Conservation (phyloP, 805 yeast species). For the Kluyveromyces starmeri region DNA sequence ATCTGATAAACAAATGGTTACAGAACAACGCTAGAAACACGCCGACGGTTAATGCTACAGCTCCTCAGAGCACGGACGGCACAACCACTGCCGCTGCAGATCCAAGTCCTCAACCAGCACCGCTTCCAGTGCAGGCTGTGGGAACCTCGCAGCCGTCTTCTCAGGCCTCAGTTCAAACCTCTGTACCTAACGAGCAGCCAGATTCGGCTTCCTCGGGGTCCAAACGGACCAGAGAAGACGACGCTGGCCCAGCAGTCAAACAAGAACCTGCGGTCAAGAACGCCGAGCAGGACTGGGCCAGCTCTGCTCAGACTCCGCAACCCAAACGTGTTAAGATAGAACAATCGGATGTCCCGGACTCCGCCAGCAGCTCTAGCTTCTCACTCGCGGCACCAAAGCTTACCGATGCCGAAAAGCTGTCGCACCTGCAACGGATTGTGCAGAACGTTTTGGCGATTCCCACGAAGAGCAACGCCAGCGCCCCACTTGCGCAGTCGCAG, state of each 20-base stretch:
- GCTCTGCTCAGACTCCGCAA: neutral
- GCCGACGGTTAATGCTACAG: too few species aligned
- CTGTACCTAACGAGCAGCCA: too few species aligned
- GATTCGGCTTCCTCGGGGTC: too few species aligned
- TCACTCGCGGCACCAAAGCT: constrained; percentile 40
- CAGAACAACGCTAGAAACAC: constrained; percentile 6
- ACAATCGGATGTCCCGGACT: constrained; percentile 3
- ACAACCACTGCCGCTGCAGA: too few species aligned
- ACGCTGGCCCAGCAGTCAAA: constrained; percentile 4
- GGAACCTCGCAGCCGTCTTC: too few species aligned
- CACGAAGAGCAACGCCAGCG: neutral
- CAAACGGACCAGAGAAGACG: constrained; percentile 4
- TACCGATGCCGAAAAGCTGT: constrained; percentile 45
- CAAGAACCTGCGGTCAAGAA: neutral
- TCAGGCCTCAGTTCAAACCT: too few species aligned
- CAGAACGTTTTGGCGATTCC: constrained; percentile 17
- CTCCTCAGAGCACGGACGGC: too few species aligned
- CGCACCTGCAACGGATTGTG: constrained; percentile 49
- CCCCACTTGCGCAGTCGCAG: constrained; percentile 8
- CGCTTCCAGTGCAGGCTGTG: too few species aligned
- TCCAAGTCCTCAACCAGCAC: too few species aligned
- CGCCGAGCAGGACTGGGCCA: constrained; percentile 16
- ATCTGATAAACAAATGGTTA: constrained; percentile 29
- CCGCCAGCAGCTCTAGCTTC: neutral
- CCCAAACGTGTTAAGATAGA: constrained; percentile 10